phyloP scores from a whole-genome alignment of 2,329 filamentous ascomycete species.

The Cytospora piceae region DNA sequence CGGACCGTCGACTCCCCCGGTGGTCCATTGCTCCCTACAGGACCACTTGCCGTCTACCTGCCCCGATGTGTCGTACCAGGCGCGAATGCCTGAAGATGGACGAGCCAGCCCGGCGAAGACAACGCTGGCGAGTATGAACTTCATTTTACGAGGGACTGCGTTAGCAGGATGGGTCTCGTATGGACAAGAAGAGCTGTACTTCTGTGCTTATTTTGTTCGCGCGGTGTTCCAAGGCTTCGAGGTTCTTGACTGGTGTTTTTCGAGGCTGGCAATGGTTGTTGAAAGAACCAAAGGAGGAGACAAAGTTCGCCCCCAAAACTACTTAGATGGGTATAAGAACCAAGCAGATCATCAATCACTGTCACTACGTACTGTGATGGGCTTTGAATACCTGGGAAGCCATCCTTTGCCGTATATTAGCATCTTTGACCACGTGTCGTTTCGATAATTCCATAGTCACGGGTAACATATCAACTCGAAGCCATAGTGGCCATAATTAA shows the following conservation, averaged over 20 bases:
- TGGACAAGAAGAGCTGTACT: no score
- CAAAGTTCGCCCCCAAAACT: no score
- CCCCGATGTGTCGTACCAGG: not conserved
- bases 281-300: not conserved
- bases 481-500: no score
- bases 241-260: not conserved
- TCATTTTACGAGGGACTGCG: not conserved
- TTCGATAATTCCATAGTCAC: no score
- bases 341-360: no score
- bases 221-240: not conserved
- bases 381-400: no score
- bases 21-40: not conserved
- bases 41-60: not conserved
- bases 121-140: not conserved
- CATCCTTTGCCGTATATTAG: no score
- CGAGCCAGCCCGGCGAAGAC: not conserved
- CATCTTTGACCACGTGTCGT: no score
- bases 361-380: no score
- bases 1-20: not conserved
- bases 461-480: no score
- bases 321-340: no score
- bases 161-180: not conserved
- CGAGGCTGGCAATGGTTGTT: not conserved
- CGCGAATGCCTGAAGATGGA: not conserved
- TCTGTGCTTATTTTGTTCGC: not conserved